Evolutionary conservation across 108 stramenopile genomes (phyloP), one percentile per base, ranked within the genome.

Genomic region (Craspedostauros australis): DNA sequence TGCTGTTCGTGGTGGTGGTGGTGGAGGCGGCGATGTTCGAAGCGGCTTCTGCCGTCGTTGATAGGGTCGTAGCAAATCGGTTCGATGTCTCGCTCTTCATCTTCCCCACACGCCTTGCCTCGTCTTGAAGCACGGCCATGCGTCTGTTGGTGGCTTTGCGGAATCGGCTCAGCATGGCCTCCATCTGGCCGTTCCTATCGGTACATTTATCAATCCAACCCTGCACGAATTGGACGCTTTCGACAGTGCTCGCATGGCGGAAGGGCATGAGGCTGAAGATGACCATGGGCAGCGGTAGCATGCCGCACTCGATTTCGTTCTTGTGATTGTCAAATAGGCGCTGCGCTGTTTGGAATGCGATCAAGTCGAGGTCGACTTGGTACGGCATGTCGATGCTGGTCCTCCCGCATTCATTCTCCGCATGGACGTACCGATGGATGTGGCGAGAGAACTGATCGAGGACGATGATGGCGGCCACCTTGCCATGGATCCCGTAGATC

Each of bases 391-490:
- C 45, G 37, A 26, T 29, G 28, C 47, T 37, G 14, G n/a, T 6
- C n/a, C n/a, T n/a, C n/a, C n/a, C n/a, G n/a, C n/a, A n/a, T 7
- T 20, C 6, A 15, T 12, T 33, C 39, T 46, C 24, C 18, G 48
- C 5, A 26, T 40, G 46, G 19, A 70, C 36, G 52, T 51, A 72
- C 30, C 91, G 76, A 41, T 73, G 77, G 38, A 92, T 77, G 58
- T 92, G 91, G 7, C 91, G 56, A 22, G 79, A 76, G 52, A 86
- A 73, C 58, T 92, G 91, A 79, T 92, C 91, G 44, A 92, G 62
- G 0, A 76, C 77, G 40, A 92, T 66, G 50, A 92, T 88, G 11
- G 86, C 79, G 19, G 91, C 90, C n/a, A 91, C 39, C 51, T 85
- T 87, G 37, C 85, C 90, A 40, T 56, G 66, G 36, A 62, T 78